A percentile compares a stretch with the other conserved stretches of the same genome.
These are phyloP conservation scores for Cenchrus americanus DNA, from an alignment of 176 grass and related monocot species.

Conservation along the genomic window DNA sequence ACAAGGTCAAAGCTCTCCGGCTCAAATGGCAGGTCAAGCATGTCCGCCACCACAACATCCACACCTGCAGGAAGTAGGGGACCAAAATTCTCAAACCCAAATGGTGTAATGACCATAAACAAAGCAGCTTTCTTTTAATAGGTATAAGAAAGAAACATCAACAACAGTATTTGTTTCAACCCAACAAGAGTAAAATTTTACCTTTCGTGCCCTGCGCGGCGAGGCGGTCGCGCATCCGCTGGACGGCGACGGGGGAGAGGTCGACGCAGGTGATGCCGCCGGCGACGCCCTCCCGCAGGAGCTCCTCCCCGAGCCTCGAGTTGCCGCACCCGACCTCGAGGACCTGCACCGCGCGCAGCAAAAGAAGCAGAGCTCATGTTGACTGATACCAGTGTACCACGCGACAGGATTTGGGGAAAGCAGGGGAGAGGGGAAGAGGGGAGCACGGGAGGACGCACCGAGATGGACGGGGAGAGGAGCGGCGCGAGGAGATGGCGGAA, in stretches of 20 bases:
- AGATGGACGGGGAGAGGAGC: slow-evolving; percentile 72
- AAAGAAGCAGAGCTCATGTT: neutral
- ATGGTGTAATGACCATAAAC: neutral
- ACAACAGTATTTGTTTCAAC: too few relatives aligned
- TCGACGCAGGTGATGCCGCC: slow-evolving; percentile 86
- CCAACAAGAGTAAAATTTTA: neutral
- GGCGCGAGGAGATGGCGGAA: slow-evolving; percentile 88
- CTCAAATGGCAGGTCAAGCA: slow-evolving; percentile 84
- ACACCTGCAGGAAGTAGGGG: slow-evolving; percentile 42
- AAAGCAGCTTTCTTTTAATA: neutral
- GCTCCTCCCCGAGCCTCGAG: slow-evolving; percentile 79
- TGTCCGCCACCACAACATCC: slow-evolving; percentile 75
- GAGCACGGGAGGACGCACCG: slow-evolving; percentile 42
- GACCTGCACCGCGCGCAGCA: slow-evolving; percentile 27
- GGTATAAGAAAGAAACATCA: neutral
- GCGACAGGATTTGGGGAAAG: neutral
- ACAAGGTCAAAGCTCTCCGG: slow-evolving; percentile 70
- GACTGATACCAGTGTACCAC: too few relatives aligned
- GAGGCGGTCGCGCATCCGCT: slow-evolving; percentile 70
- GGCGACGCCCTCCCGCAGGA: slow-evolving; percentile 63
- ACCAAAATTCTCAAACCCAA: neutral
- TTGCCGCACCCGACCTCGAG: slow-evolving; percentile 89
- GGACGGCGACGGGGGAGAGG: slow-evolving; percentile 68
- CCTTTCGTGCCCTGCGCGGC: slow-evolving; percentile 55
- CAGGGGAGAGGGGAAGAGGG: too few relatives aligned